A percentile compares a stretch with the other conserved stretches of the same genome.
Conservation (phyloP, 805 yeast species). For the Wickerhamomyces rabaulensis region DNA sequence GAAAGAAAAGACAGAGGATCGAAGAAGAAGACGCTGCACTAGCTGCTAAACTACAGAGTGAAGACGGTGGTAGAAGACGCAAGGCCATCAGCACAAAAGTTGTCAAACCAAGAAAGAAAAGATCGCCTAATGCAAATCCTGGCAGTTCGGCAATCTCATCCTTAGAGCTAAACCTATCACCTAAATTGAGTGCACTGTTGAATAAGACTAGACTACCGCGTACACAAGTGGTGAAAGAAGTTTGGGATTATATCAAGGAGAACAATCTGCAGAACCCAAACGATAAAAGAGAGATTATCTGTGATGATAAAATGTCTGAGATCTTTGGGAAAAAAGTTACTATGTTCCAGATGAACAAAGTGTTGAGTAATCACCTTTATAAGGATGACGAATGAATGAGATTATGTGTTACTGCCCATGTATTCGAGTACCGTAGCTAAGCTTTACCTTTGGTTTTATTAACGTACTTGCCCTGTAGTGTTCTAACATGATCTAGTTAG, state of each 20-base stretch:
- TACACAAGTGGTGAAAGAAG: conserved; percentile 61
- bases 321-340: conserved; percentile 58
- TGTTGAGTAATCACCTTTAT: conserved; percentile 45
- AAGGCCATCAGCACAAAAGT: conserved; percentile 6
- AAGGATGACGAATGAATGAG: conserved; percentile 24
- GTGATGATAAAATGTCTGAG: conserved; percentile 52
- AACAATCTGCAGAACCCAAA: conserved; percentile 60
- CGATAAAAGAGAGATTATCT: conserved; percentile 58
- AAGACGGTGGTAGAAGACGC: conserved; percentile 16
- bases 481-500: no score
- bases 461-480: no score
- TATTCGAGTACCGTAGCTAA: no score
- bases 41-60: conserved; percentile 43
- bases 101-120: conserved; percentile 11
- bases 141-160: conserved; percentile 27
- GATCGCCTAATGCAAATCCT: conserved; percentile 7
- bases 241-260: conserved; percentile 69
- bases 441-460: no score
- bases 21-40: conserved; percentile 45
- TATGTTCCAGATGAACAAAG: conserved; percentile 54
- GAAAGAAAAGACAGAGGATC: conserved; percentile 33
- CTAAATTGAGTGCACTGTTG: conserved; percentile 45
- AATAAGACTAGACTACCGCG: conserved; percentile 45
- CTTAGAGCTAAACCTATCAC: conserved; percentile 43
- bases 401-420: background rate